phyloP scores from a whole-genome alignment of 345 rosid genomes.

The Dimocarpus longan region DNA sequence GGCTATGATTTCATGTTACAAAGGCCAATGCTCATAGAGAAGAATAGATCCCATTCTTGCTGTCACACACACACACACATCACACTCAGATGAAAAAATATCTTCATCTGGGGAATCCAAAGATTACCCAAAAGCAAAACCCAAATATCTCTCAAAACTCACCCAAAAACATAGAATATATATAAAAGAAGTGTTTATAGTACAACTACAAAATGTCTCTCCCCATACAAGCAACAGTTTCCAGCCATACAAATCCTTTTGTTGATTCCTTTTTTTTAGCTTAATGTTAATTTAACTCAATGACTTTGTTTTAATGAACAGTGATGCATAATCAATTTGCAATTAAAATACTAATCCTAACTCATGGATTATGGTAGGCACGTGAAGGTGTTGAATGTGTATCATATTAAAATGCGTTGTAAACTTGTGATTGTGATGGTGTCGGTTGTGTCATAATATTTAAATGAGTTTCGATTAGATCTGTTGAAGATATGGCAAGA shows the following conservation, averaged over 20 bases:
- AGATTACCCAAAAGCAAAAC: background rate
- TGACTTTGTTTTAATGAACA: background rate
- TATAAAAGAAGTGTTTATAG: background rate
- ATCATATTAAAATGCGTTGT: background rate
- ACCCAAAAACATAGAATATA: background rate
- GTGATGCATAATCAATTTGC: constrained; percentile 14
- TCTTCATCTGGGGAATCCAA: constrained; percentile 3
- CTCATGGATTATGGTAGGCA: constrained; percentile 20
- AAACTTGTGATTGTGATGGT: background rate
- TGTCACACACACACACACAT: background rate
- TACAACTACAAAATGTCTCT: background rate
- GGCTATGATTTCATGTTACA: constrained; percentile 4
- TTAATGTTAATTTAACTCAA: background rate
- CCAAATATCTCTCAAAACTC: background rate
- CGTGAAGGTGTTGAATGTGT: constrained; percentile 28
- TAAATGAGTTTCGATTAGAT: background rate
- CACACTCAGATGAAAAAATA: background rate
- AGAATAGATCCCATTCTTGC: constrained; percentile 5
- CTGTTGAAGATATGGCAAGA: background rate
- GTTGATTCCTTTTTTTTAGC: background rate
- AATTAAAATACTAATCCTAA: background rate
- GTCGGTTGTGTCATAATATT: background rate
- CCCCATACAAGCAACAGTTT: background rate
- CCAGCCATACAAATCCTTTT: background rate
- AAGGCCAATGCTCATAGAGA: background rate